Evolutionary conservation across 352 stramenopile genomes (phyloP).

Genomic region (Blastocystis hominis): DNA sequence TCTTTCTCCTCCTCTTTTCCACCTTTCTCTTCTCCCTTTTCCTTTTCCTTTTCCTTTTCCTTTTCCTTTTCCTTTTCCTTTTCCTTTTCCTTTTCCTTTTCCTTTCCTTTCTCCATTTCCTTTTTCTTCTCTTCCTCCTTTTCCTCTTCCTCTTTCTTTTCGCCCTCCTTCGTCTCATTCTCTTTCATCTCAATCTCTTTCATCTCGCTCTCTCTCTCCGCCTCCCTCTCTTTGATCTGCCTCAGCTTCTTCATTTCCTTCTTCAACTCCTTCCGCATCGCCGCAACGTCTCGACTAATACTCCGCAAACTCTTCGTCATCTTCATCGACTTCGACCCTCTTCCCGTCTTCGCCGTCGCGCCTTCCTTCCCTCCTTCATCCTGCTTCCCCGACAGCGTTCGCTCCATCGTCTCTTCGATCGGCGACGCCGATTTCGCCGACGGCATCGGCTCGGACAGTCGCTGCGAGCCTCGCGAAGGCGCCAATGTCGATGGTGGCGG

Average conservation of each 20-base stretch:
- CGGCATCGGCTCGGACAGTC: too few species aligned
- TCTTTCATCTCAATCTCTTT: neutral
- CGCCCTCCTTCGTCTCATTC: neutral
- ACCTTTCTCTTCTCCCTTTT: neutral
- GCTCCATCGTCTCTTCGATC: neutral
- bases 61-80: neutral
- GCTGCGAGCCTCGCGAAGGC: too few species aligned
- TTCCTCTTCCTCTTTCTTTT: conserved; percentile 34
- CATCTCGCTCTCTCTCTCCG: neutral
- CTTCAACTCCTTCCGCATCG: neutral
- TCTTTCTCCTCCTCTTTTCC: neutral
- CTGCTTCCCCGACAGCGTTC: neutral
- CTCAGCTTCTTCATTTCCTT: neutral
- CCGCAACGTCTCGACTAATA: neutral
- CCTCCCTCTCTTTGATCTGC: neutral
- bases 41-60: neutral
- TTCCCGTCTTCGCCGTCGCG: neutral
- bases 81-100: neutral
- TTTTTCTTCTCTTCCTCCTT: neutral
- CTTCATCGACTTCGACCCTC: neutral
- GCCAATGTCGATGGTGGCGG: too few species aligned
- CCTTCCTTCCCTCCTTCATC: neutral
- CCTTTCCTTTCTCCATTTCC: neutral
- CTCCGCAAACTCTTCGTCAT: neutral
- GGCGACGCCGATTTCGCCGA: too few species aligned